Conservation (phyloP, 768 basidiomycete genomes). For the Tricholoma hemisulphureum region DNA sequence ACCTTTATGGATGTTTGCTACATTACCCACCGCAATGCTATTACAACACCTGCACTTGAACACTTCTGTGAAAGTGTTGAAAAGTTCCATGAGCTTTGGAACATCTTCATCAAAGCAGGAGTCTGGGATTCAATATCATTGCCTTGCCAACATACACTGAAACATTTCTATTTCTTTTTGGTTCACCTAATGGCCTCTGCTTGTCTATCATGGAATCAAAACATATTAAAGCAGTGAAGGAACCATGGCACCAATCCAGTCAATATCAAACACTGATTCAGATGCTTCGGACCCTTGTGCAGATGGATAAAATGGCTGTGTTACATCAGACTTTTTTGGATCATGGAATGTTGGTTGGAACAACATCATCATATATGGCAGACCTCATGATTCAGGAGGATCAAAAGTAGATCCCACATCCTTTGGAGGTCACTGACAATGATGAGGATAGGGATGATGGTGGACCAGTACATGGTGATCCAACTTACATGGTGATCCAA, state of each 20-base stretch:
- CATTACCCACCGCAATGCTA: slow-evolving; percentile 17
- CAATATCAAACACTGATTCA: not conserved
- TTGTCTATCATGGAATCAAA: slow-evolving; percentile 4
- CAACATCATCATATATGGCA: too few species aligned
- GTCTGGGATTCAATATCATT: too few species aligned
- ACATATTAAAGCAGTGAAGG: too few species aligned
- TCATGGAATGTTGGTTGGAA: too few species aligned
- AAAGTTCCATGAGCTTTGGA: not conserved
- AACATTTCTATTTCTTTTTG: not conserved
- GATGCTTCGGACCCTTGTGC: not conserved
- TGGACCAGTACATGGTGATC: not conserved
- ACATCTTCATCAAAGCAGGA: slow-evolving; percentile 2
- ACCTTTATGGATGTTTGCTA: slow-evolving; percentile 23
- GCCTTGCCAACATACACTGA: slow-evolving; percentile 2
- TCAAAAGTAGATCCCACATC: too few species aligned
- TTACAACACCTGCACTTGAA: too few species aligned
- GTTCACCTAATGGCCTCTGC: slow-evolving; percentile 10
- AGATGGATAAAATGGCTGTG: too few species aligned
- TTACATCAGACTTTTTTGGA: not conserved
- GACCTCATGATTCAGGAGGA: not conserved
- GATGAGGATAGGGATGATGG: not conserved
- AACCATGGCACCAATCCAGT: too few species aligned
- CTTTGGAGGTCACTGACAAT: not conserved
- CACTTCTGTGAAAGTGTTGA: slow-evolving; percentile 13
- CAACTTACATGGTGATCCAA: too few species aligned